These are phyloP conservation scores for Acanthamoeba triangularis DNA, from an alignment of 208 protist genomes.

Conservation along the genomic window DNA sequence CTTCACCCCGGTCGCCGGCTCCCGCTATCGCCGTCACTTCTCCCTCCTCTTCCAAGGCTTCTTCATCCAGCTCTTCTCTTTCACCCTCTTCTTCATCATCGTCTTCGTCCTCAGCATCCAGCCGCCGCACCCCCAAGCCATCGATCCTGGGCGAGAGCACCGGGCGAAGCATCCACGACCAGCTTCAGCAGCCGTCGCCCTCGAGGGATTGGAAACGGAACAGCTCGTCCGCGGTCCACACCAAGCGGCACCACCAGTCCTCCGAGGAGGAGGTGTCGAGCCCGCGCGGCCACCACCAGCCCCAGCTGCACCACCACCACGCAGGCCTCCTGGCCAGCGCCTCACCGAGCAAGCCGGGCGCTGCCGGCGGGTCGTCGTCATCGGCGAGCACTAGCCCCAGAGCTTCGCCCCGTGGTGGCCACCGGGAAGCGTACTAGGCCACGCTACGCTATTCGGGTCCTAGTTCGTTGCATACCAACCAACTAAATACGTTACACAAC, in stretches of 20 bases:
- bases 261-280: background rate
- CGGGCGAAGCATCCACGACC: background rate
- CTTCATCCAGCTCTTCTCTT: too few relatives aligned
- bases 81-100: background rate
- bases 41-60: background rate
- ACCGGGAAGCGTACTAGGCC: too few relatives aligned
- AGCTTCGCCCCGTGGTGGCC: too few relatives aligned
- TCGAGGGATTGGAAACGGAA: background rate
- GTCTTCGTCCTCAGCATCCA: background rate
- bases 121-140: background rate
- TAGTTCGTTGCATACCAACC: too few relatives aligned
- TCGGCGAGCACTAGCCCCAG: background rate
- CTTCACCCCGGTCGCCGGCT: background rate
- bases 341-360: background rate
- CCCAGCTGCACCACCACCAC: background rate
- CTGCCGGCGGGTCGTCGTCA: background rate
- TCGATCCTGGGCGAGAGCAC: conserved; percentile 24
- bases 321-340: background rate
- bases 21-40: background rate
- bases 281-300: background rate
- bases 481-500: too few relatives aligned
- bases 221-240: background rate
- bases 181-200: background rate
- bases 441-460: too few relatives aligned
- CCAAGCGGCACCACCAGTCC: background rate